phyloP scores from a whole-genome alignment of 1,284 basidiomycete genomes.

The Cryptococcus sp. region DNA sequence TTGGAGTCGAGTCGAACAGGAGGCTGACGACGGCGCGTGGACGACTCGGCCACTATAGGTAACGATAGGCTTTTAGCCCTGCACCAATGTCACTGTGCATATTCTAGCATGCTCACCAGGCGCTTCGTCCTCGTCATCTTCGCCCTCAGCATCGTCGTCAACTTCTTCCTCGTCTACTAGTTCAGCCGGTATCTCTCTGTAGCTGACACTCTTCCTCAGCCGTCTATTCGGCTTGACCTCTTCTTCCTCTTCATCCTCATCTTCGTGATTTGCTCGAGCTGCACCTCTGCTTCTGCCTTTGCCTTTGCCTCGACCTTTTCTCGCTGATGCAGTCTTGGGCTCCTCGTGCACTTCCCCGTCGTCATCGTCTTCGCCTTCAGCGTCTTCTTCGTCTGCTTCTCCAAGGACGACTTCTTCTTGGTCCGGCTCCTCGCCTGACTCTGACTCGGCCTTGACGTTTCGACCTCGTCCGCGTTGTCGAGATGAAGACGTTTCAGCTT shows the following conservation, averaged over 20 bases:
- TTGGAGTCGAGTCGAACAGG: slow-evolving; percentile 11
- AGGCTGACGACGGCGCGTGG: slow-evolving; percentile 11
- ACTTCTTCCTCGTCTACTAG: slow-evolving; percentile 12
- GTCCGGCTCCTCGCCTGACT: slow-evolving; percentile 1
- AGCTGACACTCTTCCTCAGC: slow-evolving; percentile 22
- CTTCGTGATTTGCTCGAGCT: slow-evolving; percentile 5
- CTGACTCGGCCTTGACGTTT: slow-evolving; percentile 6
- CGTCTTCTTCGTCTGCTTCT: slow-evolving; percentile 9
- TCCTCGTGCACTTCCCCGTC: slow-evolving; percentile 19
- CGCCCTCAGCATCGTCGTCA: slow-evolving; percentile 19
- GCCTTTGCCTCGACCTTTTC: slow-evolving; percentile 1
- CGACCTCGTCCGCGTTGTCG: slow-evolving; percentile 1
- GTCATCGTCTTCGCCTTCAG: slow-evolving; percentile 17
- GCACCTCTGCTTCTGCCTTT: slow-evolving; percentile 14
- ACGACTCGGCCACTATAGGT: not conserved
- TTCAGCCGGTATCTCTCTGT: slow-evolving; percentile 19
- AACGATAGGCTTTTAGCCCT: not conserved
- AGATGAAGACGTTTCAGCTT: slow-evolving; percentile 8
- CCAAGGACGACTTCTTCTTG: not conserved
- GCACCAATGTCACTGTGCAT: not conserved
- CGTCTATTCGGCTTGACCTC: slow-evolving; percentile 5
- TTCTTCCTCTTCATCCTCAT: slow-evolving; percentile 20
- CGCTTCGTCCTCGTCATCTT: slow-evolving; percentile 20
- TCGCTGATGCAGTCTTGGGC: too few relatives aligned
- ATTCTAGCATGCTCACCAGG: slow-evolving; percentile 19